These are phyloP conservation scores for Anthracocystis setariae DNA, from an alignment of 1,284 basidiomycete genomes.

Conservation along the genomic window DNA sequence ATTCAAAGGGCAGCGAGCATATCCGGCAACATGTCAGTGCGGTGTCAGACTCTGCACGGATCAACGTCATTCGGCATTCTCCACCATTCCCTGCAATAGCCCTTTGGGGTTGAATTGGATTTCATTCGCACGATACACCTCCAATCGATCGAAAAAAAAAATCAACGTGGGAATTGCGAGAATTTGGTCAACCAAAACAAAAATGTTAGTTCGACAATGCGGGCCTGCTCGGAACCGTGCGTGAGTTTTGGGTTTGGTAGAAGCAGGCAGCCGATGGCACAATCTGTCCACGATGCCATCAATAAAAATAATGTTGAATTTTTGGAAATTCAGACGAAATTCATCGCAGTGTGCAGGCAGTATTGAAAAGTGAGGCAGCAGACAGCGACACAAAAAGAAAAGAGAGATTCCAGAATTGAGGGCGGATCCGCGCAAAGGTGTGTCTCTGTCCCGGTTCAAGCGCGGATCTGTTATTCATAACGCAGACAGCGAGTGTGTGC, in stretches of 20 bases:
- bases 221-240: slow-evolving; percentile 36
- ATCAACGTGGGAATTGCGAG: no score
- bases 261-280: neutral
- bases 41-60: slow-evolving; percentile 19
- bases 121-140: slow-evolving; percentile 19
- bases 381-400: neutral
- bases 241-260: neutral
- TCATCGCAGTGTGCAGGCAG: neutral
- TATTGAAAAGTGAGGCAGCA: neutral
- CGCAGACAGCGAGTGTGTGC: neutral
- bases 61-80: slow-evolving; percentile 41
- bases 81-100: neutral
- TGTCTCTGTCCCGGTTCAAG: neutral
- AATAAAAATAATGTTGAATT: no score
- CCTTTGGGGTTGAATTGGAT: neutral
- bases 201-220: slow-evolving; percentile 17
- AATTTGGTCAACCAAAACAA: no score
- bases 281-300: neutral
- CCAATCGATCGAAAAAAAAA: slow-evolving; percentile 5
- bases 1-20: slow-evolving; percentile 13
- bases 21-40: neutral
- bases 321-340: neutral
- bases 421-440: slow-evolving; percentile 20
- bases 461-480: slow-evolving; percentile 5
- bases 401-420: neutral